Percentiles rank a stretch among this genome's conserved stretches.
Evolutionary conservation across 345 rosid genomes (phyloP).

Genomic region (Dimocarpus longan): DNA sequence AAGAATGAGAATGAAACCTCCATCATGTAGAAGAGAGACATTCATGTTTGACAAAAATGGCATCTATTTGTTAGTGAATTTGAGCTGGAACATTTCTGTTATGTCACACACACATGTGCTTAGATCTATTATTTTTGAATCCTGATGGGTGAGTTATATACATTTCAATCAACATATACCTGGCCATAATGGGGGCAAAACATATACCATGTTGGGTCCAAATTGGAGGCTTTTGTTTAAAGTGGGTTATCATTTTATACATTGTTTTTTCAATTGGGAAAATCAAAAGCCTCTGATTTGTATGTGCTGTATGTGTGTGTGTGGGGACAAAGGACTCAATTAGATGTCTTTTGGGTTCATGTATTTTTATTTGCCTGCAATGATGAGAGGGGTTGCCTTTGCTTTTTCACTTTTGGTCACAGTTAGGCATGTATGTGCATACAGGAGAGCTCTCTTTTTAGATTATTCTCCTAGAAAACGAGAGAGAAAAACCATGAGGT

Average conservation of each 20-base stretch:
- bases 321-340: constrained; percentile 60
- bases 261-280: constrained; percentile 29
- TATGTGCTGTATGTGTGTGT: constrained; percentile 47
- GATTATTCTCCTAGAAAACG: constrained; percentile 23
- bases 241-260: constrained; percentile 36
- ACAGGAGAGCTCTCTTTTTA: constrained; percentile 8
- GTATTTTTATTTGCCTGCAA: constrained; percentile 42
- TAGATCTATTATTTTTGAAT: no score
- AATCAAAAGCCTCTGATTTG: constrained; percentile 50
- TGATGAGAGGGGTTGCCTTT: constrained; percentile 36
- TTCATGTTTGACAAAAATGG: neutral
- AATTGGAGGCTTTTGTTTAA: constrained; percentile 56
- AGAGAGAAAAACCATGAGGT: constrained; percentile 10
- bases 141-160: neutral
- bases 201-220: constrained; percentile 64
- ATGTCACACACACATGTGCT: neutral
- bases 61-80: neutral
- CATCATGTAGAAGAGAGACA: neutral
- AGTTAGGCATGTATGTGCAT: constrained; percentile 26
- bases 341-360: constrained; percentile 66
- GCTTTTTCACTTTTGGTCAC: constrained; percentile 33
- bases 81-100: constrained; percentile 13
- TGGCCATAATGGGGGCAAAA: neutral
- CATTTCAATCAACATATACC: neutral
- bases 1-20: neutral